Evolutionary conservation across 352 stramenopile genomes (phyloP), one percentile per base, ranked within the genome.

Genomic region (Phytophthora brassicae): DNA sequence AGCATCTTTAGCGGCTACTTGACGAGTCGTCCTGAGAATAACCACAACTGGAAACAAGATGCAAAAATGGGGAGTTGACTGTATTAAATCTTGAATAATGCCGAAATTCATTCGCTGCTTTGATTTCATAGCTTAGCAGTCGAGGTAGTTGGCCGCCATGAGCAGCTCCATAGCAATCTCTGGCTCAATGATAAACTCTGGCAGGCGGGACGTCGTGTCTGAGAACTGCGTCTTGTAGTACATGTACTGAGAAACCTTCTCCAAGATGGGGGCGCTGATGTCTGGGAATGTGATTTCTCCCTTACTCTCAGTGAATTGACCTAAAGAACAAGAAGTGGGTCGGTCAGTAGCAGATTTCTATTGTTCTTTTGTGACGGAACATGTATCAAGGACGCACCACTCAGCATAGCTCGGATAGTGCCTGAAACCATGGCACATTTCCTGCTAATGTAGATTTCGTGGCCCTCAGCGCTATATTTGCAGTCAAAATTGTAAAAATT

Each of bases 221-320:
- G 88, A 95, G 75, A 98, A 98, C 73, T 89, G 78, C 43, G 88
- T 88, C 84, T 99, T 99, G 84, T 99, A 99, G 82, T 99, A 98
- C 62, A 99, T 90, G 85, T 99, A 99, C 76, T 98, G 92, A 42
- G 96, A 96, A 29, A 98, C 92, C 64, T 98, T 98, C 72, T 99
- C 97, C 17, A 99, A 72, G 60, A 99, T 98, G 26, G 87, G 84
- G 20, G 91, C 94, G 45, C 89, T 91, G 66, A 99, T 99, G 58
- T 92, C 97, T 0, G 95, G 96, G 70, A 99, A 99, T 29, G 84
- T 91, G 71, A 99, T 98, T 70, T 99, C 92, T 56, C 93, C 93
- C 62, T 96, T 93, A 81, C 84, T 96, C 66, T 97, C 91, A 17
- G 81, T 94, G 62, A 97, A 97, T 58, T 95, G 86, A 29, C 89